Evolutionary conservation across 495 filamentous ascomycete species (phyloP).

Genomic region (Trichocladium antarcticum): DNA sequence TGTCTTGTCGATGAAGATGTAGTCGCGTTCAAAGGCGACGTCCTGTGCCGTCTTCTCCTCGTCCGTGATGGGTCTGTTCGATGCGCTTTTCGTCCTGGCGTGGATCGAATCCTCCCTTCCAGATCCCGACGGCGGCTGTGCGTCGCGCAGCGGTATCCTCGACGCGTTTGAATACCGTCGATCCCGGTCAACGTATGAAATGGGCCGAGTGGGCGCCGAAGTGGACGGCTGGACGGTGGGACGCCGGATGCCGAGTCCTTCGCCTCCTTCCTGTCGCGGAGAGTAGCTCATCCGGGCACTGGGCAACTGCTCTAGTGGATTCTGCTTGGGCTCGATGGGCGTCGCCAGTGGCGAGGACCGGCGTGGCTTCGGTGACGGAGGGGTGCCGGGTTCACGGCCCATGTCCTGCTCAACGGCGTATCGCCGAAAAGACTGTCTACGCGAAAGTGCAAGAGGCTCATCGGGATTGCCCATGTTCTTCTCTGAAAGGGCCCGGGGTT

Average conservation of each 20-base stretch:
- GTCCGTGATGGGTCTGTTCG: conserved; percentile 38
- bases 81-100: conserved; percentile 12
- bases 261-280: conserved; percentile 29
- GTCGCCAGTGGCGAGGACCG: conserved; percentile 31
- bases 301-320: conserved; percentile 19
- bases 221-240: conserved; percentile 29
- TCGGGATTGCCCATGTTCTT: conserved; percentile 20
- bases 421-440: conserved; percentile 16
- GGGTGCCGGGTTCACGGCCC: conserved; percentile 18
- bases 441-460: conserved; percentile 15
- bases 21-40: conserved; percentile 81
- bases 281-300: conserved; percentile 20
- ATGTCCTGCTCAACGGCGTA: conserved; percentile 24
- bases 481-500: conserved; percentile 18
- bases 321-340: conserved; percentile 27
- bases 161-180: conserved; percentile 32
- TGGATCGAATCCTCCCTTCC: conserved; percentile 6
- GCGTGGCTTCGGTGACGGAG: conserved; percentile 29
- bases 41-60: conserved; percentile 75
- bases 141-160: conserved; percentile 17
- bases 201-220: conserved; percentile 29
- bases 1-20: conserved; percentile 90
- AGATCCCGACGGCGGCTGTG: conserved; percentile 10
- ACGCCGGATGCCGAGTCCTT: conserved; percentile 38
- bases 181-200: conserved; percentile 25